These are phyloP conservation scores for Fusarium scirpi DNA, from an alignment of 2,329 filamentous ascomycete genomes.

Conservation along the genomic window DNA sequence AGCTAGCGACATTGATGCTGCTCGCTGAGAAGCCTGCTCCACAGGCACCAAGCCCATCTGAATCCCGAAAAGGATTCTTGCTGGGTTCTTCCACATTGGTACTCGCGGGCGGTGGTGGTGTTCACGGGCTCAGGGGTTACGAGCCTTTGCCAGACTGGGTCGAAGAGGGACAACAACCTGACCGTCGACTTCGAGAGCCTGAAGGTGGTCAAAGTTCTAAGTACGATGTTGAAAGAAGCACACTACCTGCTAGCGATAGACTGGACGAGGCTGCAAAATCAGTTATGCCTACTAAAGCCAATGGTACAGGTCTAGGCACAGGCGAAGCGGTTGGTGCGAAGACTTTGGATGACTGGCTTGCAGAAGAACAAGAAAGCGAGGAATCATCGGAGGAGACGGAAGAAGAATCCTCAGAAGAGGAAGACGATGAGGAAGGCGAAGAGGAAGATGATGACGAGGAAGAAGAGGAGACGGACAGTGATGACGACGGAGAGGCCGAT, in stretches of 20 bases:
- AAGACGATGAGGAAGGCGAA: constrained; percentile 63
- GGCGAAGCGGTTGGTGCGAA: constrained; percentile 72
- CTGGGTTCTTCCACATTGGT: constrained; percentile 90
- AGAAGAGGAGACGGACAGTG: constrained; percentile 62
- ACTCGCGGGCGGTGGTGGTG: constrained; percentile 78
- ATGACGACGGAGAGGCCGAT: constrained; percentile 60
- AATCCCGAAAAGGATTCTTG: constrained; percentile 79
- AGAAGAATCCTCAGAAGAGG: constrained; percentile 61
- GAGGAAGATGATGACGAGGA: constrained; percentile 60
- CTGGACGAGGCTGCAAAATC: constrained; percentile 68
- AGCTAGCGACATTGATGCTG: constrained; percentile 90
- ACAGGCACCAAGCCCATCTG: constrained; percentile 88
- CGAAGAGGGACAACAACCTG: constrained; percentile 80
- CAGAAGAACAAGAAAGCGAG: constrained; percentile 73
- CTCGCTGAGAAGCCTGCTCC: constrained; percentile 95
- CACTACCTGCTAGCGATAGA: constrained; percentile 70
- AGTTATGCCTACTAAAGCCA: constrained; percentile 58
- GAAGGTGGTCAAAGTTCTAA: constrained; percentile 52
- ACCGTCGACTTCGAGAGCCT: constrained; percentile 76
- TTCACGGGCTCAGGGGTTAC: constrained; percentile 83
- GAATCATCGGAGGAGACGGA: constrained; percentile 66
- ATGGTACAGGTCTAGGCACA: constrained; percentile 63
- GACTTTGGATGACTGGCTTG: constrained; percentile 93
- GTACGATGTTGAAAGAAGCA: constrained; percentile 50
- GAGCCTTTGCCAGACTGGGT: constrained; percentile 88